A percentile compares a stretch with the other conserved stretches of the same genome.
phyloP scores from a whole-genome alignment of 805 yeast genomes.

The Kodamaea fukazawae region DNA sequence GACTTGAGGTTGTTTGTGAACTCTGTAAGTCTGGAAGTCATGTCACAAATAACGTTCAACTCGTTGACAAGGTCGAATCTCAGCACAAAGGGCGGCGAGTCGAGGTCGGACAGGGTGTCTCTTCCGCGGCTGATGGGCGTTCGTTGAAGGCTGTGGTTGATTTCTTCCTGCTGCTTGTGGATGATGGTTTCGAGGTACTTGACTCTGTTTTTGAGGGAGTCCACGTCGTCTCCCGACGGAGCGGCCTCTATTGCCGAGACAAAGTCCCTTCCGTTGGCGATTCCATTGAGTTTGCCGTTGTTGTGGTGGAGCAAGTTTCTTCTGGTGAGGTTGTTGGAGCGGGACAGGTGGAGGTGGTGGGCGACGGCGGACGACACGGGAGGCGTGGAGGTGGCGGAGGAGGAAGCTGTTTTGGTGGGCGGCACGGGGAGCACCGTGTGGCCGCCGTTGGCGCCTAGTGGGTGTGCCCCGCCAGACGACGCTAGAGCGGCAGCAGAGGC shows the following conservation, averaged over 20 bases:
- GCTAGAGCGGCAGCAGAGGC: conserved; percentile 2
- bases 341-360: too few species aligned
- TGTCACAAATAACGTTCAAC: conserved; percentile 33
- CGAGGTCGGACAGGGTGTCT: conserved; percentile 6
- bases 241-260: too few species aligned
- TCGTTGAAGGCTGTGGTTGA: background rate
- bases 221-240: conserved; percentile 14
- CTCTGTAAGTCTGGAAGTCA: conserved; percentile 35
- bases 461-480: too few species aligned
- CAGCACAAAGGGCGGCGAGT: conserved; percentile 24
- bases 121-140: conserved; percentile 1
- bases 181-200: conserved; percentile 17
- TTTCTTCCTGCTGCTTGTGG: conserved; percentile 8
- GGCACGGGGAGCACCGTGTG: too few species aligned
- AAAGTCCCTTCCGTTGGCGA: conserved; percentile 9
- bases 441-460: background rate
- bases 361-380: background rate
- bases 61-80: conserved; percentile 43
- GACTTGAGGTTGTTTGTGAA: conserved; percentile 47
- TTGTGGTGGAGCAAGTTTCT: background rate
- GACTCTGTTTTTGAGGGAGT: conserved; percentile 22
- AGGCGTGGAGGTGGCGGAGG: too few species aligned
- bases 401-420: too few species aligned
- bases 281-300: background rate
- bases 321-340: background rate